Percentiles rank a stretch among this genome's conserved stretches.
These are phyloP conservation scores for Naematelia aurantialba DNA, from an alignment of 768 basidiomycete genomes.

Conservation along the genomic window DNA sequence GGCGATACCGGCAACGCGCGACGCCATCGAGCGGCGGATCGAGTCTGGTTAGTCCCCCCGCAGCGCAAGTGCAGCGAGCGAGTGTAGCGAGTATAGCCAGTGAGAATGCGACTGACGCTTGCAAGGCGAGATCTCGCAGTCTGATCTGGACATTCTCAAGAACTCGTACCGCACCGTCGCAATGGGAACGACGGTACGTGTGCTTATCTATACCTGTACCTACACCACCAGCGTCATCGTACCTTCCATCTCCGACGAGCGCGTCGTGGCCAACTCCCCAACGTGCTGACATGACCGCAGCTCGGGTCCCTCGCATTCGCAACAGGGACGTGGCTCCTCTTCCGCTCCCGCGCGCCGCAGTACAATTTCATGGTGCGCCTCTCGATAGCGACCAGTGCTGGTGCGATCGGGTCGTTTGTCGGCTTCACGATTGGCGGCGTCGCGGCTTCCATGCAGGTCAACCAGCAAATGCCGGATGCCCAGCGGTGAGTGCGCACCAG, in stretches of 20 bases:
- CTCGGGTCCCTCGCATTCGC: slow-evolving; percentile 9
- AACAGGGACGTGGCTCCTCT: slow-evolving; percentile 6
- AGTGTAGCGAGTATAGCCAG: too few species aligned
- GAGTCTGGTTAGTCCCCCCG: slow-evolving; percentile 22
- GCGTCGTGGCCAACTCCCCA: too few species aligned
- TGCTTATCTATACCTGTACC: neutral
- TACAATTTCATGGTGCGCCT: slow-evolving; percentile 7
- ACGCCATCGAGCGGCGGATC: slow-evolving; percentile 14
- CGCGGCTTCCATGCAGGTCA: slow-evolving; percentile 34
- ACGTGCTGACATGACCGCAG: slow-evolving; percentile 1
- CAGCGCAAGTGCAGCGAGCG: too few species aligned
- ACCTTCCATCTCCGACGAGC: too few species aligned
- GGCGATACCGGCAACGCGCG: slow-evolving; percentile 21
- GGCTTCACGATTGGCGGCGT: slow-evolving; percentile 37
- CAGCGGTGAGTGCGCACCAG: slow-evolving; percentile 26
- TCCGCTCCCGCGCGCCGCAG: slow-evolving; percentile 21
- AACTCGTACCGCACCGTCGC: slow-evolving; percentile 35
- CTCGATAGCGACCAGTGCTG: slow-evolving; percentile 12
- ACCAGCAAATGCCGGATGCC: slow-evolving; percentile 32
- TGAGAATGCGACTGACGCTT: neutral
- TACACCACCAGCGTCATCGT: neutral
- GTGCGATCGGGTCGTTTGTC: slow-evolving; percentile 26
- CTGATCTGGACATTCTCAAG: slow-evolving; percentile 35
- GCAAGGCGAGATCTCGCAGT: slow-evolving; percentile 31
- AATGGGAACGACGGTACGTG: slow-evolving; percentile 14